Conservation (phyloP, 345 rosid genomes). For the Barbarea vulgaris region DNA sequence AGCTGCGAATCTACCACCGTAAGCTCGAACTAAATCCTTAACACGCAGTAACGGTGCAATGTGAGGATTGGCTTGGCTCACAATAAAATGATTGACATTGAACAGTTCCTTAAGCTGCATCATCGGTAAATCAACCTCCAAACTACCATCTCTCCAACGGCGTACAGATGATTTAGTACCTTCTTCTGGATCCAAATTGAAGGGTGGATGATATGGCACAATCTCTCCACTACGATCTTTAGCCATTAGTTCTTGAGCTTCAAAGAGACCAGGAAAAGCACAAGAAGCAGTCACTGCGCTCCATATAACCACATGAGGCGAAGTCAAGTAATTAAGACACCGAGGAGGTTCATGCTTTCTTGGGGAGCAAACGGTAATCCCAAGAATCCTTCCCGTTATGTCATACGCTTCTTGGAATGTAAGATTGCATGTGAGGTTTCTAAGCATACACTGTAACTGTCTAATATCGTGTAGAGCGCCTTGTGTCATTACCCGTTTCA, state of each 20-base stretch:
- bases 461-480: constrained; percentile 95
- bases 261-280: constrained; percentile 97
- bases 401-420: constrained; percentile 99
- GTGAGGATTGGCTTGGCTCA: constrained; percentile 99
- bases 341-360: constrained; percentile 99
- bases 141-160: constrained; percentile 98
- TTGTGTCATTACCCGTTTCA: constrained; percentile 80
- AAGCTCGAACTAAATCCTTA: constrained; percentile 78
- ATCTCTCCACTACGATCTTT: constrained; percentile 93
- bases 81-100: constrained; percentile 96
- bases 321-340: constrained; percentile 94
- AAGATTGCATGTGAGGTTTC: constrained; percentile 88
- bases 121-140: constrained; percentile 98
- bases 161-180: constrained; percentile 65
- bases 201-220: constrained; percentile 96
- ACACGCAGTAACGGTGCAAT: constrained; percentile 81
- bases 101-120: constrained; percentile 96
- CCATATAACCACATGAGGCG: constrained; percentile 99
- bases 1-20: constrained; percentile 97
- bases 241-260: constrained; percentile 99
- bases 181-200: constrained; percentile 79
- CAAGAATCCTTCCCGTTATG: constrained; percentile 92
- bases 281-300: constrained; percentile 98
- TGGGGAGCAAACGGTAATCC: constrained; percentile 95
- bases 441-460: constrained; percentile 85